A percentile compares a stretch with the other conserved stretches of the same genome.
phyloP scores from a whole-genome alignment of 1,284 basidiomycete species.

The Apiotrichum mycotoxinovorans region DNA sequence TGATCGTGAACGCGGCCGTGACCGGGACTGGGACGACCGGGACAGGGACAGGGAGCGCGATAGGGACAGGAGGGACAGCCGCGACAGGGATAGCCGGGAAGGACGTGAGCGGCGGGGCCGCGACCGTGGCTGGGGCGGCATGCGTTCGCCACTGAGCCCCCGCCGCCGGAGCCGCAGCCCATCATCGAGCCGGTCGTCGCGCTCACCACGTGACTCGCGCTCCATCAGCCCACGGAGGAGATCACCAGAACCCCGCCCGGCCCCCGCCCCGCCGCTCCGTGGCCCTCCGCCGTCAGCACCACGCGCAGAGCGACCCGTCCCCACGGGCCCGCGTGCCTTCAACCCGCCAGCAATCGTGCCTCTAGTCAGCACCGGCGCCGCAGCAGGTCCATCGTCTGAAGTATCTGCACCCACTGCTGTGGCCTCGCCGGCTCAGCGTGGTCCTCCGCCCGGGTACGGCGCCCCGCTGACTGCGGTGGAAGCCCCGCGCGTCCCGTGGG shows the following conservation, averaged over 20 bases:
- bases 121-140: conserved; percentile 26
- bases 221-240: conserved; percentile 1
- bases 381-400: conserved; percentile 1
- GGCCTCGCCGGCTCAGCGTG: not conserved
- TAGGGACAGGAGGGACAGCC: conserved; percentile 8
- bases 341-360: conserved; percentile 1
- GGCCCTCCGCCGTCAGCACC: conserved; percentile 26
- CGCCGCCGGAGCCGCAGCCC: not conserved
- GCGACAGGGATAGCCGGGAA: not conserved
- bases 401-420: not conserved
- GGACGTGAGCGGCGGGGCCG: not conserved
- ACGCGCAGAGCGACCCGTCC: conserved; percentile 13
- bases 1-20: conserved; percentile 5
- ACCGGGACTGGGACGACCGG: conserved; percentile 4
- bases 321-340: conserved; percentile 27
- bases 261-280: conserved; percentile 10
- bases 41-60: not conserved
- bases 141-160: not conserved
- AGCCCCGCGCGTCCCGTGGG: not conserved
- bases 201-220: conserved; percentile 1
- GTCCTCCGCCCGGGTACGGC: conserved; percentile 2
- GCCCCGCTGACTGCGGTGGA: not conserved
- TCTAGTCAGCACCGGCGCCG: not conserved
- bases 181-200: conserved; percentile 1
- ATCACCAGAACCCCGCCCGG: not conserved